Conservation (phyloP, 2,329 filamentous ascomycete species). For the Juglanconis sp. region DNA sequence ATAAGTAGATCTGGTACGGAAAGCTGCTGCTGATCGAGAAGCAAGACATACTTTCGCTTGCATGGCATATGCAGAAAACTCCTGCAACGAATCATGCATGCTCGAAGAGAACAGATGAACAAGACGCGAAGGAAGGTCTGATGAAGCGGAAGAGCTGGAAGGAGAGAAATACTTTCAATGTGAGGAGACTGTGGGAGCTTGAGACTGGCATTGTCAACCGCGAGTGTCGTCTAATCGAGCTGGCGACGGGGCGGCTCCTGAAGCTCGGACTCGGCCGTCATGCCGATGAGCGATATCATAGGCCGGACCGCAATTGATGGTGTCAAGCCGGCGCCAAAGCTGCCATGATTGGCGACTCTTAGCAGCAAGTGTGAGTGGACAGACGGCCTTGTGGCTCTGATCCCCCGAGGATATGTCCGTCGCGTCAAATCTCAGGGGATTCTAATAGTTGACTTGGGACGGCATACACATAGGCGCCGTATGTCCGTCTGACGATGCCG, state of each 20-base stretch:
- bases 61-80: neutral
- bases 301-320: constrained; percentile 4
- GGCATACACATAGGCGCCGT: neutral
- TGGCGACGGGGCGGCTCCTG: too few relatives aligned
- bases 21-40: neutral
- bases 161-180: neutral
- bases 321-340: constrained; percentile 7
- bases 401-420: neutral
- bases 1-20: too few relatives aligned
- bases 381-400: neutral
- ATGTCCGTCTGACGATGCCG: neutral
- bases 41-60: neutral
- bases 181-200: too few relatives aligned
- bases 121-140: too few relatives aligned
- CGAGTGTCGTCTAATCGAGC: too few relatives aligned
- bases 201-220: too few relatives aligned
- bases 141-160: too few relatives aligned
- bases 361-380: neutral
- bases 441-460: too few relatives aligned
- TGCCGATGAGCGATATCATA: neutral
- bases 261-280: neutral
- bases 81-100: neutral
- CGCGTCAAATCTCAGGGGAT: neutral
- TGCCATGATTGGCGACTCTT: neutral
- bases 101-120: neutral